Base-by-base conservation (phyloP, 345 rosid species). In the Corchorus olitorius region DNA sequence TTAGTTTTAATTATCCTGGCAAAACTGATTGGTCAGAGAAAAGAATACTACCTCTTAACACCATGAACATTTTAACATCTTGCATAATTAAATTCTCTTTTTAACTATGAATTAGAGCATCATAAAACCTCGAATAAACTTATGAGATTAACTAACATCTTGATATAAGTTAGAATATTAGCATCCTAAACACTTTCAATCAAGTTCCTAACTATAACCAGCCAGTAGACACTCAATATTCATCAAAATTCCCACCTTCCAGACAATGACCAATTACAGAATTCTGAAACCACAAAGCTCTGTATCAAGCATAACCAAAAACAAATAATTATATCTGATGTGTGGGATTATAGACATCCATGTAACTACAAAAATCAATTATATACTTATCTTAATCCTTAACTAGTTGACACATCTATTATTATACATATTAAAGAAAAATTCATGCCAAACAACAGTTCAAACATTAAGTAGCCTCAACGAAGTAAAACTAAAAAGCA, bases 141-240 rank as follows among this genome's bases (percentile, higher is more conserved):
- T 13, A 22, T 7, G 60, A 8, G 27, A 55, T n/a, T n/a, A 7
- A 20, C 39, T 19, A 46, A 48, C 37, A 67, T 27, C 48, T 46
- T 48, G 56, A 4, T 48, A 15, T 22, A 48, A 49, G 6, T 20
- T 49, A 68, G 58, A 49, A 49, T 6, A 48, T 49, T 20, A 68
- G 43, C 13, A 68, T 49, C 72, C 58, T 49, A 49, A 68, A 27
- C 43, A 68, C 14, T 68, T 67, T 39, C 43, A 39, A 39, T 39
- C 43, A 49, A 68, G 39, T 49, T 50, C 49, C 58, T 34, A 68
- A 33, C 7, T 49, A 33, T 8, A 41, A 8, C 5, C 8, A 4
- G 58, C 4, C 43, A 33, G 58, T 4, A 6, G 58, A 4, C 43
- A 33, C 58, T 69, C 58, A 7, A 50, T 49, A 49, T 27, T 27